phyloP scores from a whole-genome alignment of 2,329 filamentous ascomycete genomes.

The Paraphoma sp. region DNA sequence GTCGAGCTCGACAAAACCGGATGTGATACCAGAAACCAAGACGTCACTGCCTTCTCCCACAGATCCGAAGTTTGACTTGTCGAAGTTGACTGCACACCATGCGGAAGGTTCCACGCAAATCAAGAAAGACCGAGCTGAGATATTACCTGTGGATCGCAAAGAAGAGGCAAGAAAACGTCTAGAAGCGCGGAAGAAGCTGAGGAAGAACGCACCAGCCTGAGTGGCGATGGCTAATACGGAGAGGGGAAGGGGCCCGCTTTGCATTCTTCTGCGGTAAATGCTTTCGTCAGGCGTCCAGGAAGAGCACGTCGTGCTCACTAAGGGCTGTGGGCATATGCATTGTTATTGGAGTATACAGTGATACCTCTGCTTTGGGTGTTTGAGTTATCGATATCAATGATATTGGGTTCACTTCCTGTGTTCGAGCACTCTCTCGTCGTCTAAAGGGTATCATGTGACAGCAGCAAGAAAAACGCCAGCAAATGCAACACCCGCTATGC shows the following conservation, averaged over 20 bases:
- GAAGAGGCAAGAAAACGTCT: conserved; percentile 34
- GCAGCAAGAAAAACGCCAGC: neutral
- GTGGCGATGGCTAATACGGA: neutral
- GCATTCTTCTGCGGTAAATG: too few species aligned
- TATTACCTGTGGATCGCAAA: conserved; percentile 31
- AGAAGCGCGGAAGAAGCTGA: conserved; percentile 35
- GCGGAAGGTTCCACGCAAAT: conserved; percentile 28
- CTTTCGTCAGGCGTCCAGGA: too few species aligned
- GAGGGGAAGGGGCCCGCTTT: too few species aligned
- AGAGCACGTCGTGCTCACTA: too few species aligned
- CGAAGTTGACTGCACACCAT: conserved; percentile 32
- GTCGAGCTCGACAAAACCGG: neutral
- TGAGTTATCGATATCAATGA: conserved; percentile 2
- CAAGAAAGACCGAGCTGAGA: conserved; percentile 24
- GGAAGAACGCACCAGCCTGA: conserved; percentile 21
- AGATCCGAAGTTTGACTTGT: conserved; percentile 27
- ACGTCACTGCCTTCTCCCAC: conserved; percentile 8
- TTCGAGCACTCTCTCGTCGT: neutral
- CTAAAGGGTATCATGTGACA: conserved; percentile 15
- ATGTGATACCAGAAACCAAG: too few species aligned
- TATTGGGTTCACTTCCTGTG: neutral
- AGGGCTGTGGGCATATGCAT: conserved; percentile 5
- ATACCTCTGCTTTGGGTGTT: conserved; percentile 25
- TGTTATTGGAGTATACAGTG: conserved; percentile 22
- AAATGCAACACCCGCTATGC: neutral